phyloP scores from a whole-genome alignment of 1,284 basidiomycete genomes.

The Uromyces viciae-fabae region DNA sequence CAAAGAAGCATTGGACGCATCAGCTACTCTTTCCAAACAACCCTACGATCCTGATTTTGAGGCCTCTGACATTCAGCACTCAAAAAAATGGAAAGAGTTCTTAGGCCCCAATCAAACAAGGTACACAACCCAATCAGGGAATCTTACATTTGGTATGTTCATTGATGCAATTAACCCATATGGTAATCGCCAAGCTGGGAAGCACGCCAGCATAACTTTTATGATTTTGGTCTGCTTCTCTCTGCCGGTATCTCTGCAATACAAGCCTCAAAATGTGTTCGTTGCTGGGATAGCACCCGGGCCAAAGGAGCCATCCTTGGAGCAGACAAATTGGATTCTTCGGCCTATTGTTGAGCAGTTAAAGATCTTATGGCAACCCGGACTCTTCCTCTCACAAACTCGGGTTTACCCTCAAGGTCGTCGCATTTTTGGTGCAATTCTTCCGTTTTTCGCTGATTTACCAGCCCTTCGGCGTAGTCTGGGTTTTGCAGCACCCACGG shows the following conservation, averaged over 20 bases:
- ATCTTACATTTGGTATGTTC: slow-evolving; percentile 11
- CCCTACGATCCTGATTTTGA: not conserved
- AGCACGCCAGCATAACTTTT: slow-evolving; percentile 13
- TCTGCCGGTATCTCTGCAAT: slow-evolving; percentile 52
- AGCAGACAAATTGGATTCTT: slow-evolving; percentile 50
- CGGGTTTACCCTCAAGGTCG: not conserved
- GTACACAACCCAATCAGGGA: not conserved
- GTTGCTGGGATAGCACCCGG: slow-evolving; percentile 56
- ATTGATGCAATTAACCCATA: slow-evolving; percentile 15
- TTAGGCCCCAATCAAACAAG: not conserved
- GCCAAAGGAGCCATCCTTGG: slow-evolving; percentile 42
- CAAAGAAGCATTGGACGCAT: not conserved
- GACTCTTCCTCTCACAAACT: slow-evolving; percentile 47
- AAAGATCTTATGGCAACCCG: slow-evolving; percentile 51
- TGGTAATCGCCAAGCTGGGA: not conserved
- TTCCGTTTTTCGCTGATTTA: slow-evolving; percentile 22
- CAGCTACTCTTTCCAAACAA: not conserved
- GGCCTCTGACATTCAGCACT: slow-evolving; percentile 4
- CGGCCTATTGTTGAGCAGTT: slow-evolving; percentile 53
- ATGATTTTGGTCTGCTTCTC: slow-evolving; percentile 6
- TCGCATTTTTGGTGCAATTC: slow-evolving; percentile 2
- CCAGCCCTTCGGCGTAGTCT: slow-evolving; percentile 39
- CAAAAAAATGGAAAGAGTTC: slow-evolving; percentile 21
- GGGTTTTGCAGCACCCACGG: slow-evolving; percentile 26
- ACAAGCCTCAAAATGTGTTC: slow-evolving; percentile 55